Base-by-base conservation (phyloP, 805 yeast genomes). In the Vanderwaltozyma tropicalis region DNA sequence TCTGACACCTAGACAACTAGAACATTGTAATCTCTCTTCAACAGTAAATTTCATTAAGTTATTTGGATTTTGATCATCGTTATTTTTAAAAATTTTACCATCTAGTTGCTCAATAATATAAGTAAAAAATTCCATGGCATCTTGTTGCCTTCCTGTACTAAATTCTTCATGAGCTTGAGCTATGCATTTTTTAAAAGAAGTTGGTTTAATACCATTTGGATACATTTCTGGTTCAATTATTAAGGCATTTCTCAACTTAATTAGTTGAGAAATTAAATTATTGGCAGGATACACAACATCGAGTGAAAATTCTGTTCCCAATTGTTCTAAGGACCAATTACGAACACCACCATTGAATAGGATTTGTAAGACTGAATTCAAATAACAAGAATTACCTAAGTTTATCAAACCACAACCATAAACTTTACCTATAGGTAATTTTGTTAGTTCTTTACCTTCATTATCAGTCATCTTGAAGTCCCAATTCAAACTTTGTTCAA, bases 401-500 rank as follows among this genome's bases (percentile, higher is more conserved):
- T 92, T 92, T 48, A 81, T 76, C 54, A 92, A 62, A 0, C 98
- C 99, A 6, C 76, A 66, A 0, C 97, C 98, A 55, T 69, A 76
- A 3, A 41, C 42, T 15, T 49, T 40, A 21, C 47, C 35, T 12
- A 53, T 38, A 2, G 34, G 12, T 1, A 89, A 64, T 2, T 85
- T 84, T 11, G 57, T 50, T 37, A 82, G 63, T 33, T 70, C 70
- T 32, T 71, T 73, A 27, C 96, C 96, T 42, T 76, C 66, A 1
- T 76, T 73, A 35, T 78, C 78, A 13, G 77, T 78, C 74, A 88
- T 74, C 42, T 77, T 75, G 62, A 92, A 92, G 45, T 89, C 94
- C 96, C 96, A 92, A 47, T 80, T 80, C 61, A 86, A 53, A 57
- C 92, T 92, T 54, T 88, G 96, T 55, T 88, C 96, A 39, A 92